A percentile compares a stretch with the other conserved stretches of the same genome.
These are phyloP conservation scores for Condylostoma magnum DNA, from an alignment of 169 alveolate genomes.

Conservation along the genomic window DNA sequence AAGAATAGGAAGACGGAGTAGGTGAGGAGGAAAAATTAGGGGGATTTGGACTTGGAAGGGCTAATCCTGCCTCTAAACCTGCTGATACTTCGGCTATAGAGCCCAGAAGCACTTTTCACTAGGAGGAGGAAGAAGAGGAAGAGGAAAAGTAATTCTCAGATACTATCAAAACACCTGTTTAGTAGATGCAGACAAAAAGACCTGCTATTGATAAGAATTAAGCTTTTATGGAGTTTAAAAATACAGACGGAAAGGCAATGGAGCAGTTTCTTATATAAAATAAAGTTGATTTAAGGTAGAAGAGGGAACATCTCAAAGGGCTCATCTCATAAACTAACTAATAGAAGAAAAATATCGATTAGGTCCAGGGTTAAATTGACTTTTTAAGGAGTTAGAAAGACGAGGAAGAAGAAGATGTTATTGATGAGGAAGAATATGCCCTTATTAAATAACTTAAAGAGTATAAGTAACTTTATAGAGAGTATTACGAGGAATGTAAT, in stretches of 20 bases:
- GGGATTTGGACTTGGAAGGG: conserved; percentile 62
- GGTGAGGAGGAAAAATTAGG: conserved; percentile 55
- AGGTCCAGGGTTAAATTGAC: conserved; percentile 41
- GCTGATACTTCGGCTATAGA: conserved; percentile 41
- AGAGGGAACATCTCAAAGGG: conserved; percentile 52
- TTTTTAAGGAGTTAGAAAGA: conserved; percentile 30
- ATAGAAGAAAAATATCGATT: conserved; percentile 49
- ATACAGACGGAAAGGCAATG: conserved; percentile 59
- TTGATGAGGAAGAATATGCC: conserved; percentile 74
- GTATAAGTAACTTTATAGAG: conserved; percentile 52
- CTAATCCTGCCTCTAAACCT: conserved; percentile 50
- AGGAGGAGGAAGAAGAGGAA: conserved; percentile 52
- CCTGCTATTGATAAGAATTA: conserved; percentile 65
- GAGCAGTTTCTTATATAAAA: conserved; percentile 56
- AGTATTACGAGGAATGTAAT: conserved; percentile 49
- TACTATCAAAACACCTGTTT: conserved; percentile 26
- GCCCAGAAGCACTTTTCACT: conserved; percentile 38
- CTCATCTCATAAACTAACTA: conserved; percentile 37
- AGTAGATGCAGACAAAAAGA: too few relatives aligned
- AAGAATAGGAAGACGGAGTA: conserved; percentile 42
- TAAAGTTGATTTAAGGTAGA: conserved; percentile 58
- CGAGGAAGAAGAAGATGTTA: conserved; percentile 57
- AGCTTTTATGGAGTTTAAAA: conserved; percentile 72
- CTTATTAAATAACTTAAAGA: conserved; percentile 57
- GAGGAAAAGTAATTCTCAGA: conserved; percentile 30